These are phyloP conservation scores for Sporothrix pseudoabietina DNA, from an alignment of 2,329 filamentous ascomycete genomes.

Conservation along the genomic window DNA sequence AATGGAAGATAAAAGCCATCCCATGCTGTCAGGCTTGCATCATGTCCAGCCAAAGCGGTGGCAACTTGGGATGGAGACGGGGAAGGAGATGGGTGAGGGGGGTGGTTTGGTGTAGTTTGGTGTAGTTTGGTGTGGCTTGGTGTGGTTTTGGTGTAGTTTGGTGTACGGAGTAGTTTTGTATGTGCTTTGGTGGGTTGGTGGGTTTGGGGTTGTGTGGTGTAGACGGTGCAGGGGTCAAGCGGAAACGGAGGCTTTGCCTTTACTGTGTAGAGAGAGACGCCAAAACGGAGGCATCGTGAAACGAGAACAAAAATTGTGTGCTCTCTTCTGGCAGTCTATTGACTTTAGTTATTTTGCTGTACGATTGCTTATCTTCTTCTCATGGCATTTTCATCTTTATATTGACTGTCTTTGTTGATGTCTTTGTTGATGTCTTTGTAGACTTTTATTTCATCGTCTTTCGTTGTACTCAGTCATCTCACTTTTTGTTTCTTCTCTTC, in stretches of 20 bases:
- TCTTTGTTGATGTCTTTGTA: not conserved
- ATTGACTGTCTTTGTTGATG: not conserved
- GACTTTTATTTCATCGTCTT: not conserved
- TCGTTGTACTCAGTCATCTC: not conserved
- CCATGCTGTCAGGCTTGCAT: constrained; percentile 39
- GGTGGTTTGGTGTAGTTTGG: not conserved
- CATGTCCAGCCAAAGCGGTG: constrained; percentile 44
- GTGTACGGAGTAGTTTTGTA: no score
- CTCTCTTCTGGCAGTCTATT: not conserved
- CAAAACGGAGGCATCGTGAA: not conserved
- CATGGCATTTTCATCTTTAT: not conserved
- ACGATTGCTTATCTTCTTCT: not conserved
- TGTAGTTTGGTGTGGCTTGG: not conserved
- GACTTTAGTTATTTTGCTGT: not conserved
- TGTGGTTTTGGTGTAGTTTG: not conserved
- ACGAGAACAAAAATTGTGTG: not conserved
- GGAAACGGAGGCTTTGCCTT: not conserved
- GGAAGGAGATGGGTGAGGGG: constrained; percentile 22
- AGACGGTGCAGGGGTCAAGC: not conserved
- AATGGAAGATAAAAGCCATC: constrained; percentile 29
- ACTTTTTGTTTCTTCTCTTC: not conserved
- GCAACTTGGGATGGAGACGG: constrained; percentile 39
- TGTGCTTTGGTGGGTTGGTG: no score
- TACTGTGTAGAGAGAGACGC: no score
- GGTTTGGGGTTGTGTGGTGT: not conserved